Evolutionary conservation across 2,329 filamentous ascomycete species (phyloP), one percentile per base, ranked within the genome.

Genomic region (Diaporthe sp.): DNA sequence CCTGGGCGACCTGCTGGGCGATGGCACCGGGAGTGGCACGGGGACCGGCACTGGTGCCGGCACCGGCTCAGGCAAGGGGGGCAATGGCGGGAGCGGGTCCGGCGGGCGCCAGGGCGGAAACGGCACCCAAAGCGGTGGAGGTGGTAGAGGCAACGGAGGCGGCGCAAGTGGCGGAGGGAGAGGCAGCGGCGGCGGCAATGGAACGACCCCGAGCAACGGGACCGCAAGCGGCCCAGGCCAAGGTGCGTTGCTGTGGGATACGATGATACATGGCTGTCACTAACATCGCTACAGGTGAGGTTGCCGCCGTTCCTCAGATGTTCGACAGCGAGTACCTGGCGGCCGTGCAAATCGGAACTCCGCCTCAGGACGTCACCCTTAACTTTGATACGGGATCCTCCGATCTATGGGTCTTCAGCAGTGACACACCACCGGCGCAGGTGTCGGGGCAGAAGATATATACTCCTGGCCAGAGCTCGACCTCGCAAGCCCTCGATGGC

Each of bases 401-500:
- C 55, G 92, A 93, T 83, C 85, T 94, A 87, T 94, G 92, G 92
- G 90, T 92, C 45, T 93, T 92, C 84, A 92, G 90, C 22, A 86
- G 83, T 60, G 84, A 90, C 70, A 87, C 91, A 54, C 82, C 89
- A 8, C 76, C 82, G 19, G 80, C 82, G 9, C 82, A 89, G 76
- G 83, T 86, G 69, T 78, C 77, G 12, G 89, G 89, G 33, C 91
- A 93, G 81, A 82, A 82, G 75, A 81, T 89, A 81, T 93, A 93
- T 84, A 85, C 87, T 72, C 87, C 88, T 25, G 79, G 82, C 72
- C 75, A 82, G 28, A 84, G 85, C 76, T 80, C 77, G 50, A 86
- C 84, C 10, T 82, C 84, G 58, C 86, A 74, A 77, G 30, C 13
- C 9, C 1, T 90, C 77, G 73, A 76, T 28, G 80, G 79, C 67